Evolutionary conservation across 1,139 yeast species (phyloP).

Genomic region (Blastobotrys elegans): DNA sequence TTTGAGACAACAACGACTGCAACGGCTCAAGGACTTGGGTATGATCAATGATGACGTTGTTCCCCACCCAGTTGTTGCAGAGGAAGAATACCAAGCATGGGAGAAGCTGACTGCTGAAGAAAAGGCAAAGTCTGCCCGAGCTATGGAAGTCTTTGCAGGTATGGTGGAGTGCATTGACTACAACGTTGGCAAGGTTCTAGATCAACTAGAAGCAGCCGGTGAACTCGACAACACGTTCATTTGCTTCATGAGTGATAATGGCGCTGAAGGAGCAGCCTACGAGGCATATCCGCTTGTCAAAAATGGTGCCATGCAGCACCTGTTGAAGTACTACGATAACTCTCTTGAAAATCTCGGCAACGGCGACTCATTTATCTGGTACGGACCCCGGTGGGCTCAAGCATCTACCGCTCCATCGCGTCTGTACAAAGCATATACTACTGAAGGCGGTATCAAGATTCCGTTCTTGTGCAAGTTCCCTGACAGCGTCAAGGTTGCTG

Average conservation of each 20-base stretch:
- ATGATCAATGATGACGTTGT: constrained; percentile 41
- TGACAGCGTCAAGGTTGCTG: neutral
- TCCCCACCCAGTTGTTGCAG: constrained; percentile 46
- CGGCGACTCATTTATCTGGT: constrained; percentile 46
- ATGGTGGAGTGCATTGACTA: constrained; percentile 54
- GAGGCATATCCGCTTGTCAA: constrained; percentile 47
- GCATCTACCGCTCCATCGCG: constrained; percentile 57
- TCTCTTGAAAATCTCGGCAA: constrained; percentile 46
- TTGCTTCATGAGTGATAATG: constrained; percentile 56
- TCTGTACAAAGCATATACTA: constrained; percentile 49
- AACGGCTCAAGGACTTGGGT: constrained; percentile 41
- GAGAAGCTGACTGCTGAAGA: constrained; percentile 39
- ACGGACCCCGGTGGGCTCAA: constrained; percentile 59
- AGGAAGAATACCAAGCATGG: constrained; percentile 40
- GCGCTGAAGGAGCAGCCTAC: constrained; percentile 55
- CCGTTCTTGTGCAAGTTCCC: constrained; percentile 40
- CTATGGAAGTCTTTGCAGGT: constrained; percentile 56
- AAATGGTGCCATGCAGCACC: constrained; percentile 6
- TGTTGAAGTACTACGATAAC: constrained; percentile 39
- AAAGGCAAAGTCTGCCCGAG: constrained; percentile 36
- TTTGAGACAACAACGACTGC: constrained; percentile 40
- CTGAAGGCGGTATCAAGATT: constrained; percentile 54
- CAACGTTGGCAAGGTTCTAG: constrained; percentile 45
- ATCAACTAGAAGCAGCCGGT: constrained; percentile 37
- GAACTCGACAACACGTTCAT: constrained; percentile 50